Base-by-base conservation (phyloP, 2,329 filamentous ascomycete genomes). In the Paradendryphiella salina region DNA sequence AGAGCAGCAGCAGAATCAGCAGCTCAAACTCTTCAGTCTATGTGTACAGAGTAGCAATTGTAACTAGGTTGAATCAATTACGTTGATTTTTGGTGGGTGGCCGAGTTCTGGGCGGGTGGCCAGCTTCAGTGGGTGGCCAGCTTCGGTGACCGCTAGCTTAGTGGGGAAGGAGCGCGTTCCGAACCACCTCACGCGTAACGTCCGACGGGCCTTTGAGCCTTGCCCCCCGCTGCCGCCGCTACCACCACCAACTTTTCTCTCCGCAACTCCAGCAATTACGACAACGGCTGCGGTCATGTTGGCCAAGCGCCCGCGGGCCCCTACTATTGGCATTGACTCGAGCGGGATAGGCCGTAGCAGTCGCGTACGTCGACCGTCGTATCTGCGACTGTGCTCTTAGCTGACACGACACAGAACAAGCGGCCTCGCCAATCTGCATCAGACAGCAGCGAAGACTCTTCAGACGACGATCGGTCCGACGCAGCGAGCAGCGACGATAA, bases 221-320 rank as follows among this genome's bases (percentile, higher is more conserved):
- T 32, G 26, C 17, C 39, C 31, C 17, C 32, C 40, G n/a, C 29
- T 15, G 20, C 32, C 40, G n/a, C 29, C 28, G 14, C 15, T 17
- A 21, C 14, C 28, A 23, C 28, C 20, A 18, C 14, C 37, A 20
- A 41, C 36, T 18, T 23, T 36, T 18, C 29, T 36, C 4, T 34
- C 45, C 14, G 29, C 44, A 34, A 40, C 17, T 47, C 8, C 31
- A 28, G 40, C 17, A 20, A 26, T 31, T 26, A 52, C 48, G 46
- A 46, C 21, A 9, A 69, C 69, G 64, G 66, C 65, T 37, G 61
- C 60, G 17, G 63, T 65, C 48, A 61, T 66, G 52, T 63, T 64
- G 38, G 60, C 64, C 17, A 73, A 73, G 60, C 68, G 70, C n/a
- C 58, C 60, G 37, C 65, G 63, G 34, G 63, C 62, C 20, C 52